These are phyloP conservation scores for Rhynchospora pubera DNA, from an alignment of 176 grass and related monocot species.

Conservation along the genomic window DNA sequence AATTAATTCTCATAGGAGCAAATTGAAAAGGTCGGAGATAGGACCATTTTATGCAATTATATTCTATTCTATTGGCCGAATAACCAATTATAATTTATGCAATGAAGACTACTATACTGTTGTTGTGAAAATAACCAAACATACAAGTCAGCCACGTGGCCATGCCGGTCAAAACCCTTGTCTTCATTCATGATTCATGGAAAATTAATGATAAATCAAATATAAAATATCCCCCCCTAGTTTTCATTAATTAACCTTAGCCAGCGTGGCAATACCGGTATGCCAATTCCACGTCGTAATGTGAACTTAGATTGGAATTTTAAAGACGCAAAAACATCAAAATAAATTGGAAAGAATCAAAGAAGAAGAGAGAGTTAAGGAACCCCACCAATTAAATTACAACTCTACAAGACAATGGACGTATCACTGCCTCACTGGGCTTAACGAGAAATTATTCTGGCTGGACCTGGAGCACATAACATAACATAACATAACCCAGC, in stretches of 20 bases:
- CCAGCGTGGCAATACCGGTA: background rate
- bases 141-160: constrained; percentile 5
- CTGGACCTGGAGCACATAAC: background rate
- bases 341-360: background rate
- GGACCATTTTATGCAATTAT: background rate
- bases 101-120: background rate
- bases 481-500: background rate
- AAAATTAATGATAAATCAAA: background rate
- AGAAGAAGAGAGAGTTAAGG: background rate
- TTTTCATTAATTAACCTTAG: background rate
- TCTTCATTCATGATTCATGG: background rate
- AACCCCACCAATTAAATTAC: constrained; percentile 4
- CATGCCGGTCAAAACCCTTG: constrained; percentile 1
- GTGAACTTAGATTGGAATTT: background rate
- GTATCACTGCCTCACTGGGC: background rate
- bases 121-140: background rate
- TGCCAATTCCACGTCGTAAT: background rate
- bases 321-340: background rate
- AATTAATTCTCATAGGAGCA: background rate
- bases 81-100: constrained; percentile 1
- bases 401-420: background rate
- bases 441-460: background rate
- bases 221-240: background rate
- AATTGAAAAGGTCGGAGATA: background rate
- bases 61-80: background rate